Evolutionary conservation across 306 rosid genomes (phyloP), one percentile per base, ranked within the genome.

Genomic region (Datisca glomerata): DNA sequence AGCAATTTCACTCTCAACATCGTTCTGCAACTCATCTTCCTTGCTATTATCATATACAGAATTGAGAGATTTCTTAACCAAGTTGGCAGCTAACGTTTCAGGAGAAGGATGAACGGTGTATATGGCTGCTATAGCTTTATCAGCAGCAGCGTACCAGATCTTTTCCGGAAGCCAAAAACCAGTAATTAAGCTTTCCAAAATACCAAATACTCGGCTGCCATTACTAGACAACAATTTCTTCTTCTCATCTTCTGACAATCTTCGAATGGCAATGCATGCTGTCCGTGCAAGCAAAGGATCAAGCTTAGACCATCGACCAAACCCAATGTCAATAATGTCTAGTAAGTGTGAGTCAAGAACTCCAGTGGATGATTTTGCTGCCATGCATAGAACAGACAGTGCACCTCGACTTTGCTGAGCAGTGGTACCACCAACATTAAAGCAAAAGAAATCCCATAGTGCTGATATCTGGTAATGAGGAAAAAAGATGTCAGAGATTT

Each of bases 371-470:
- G 82, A 76, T 72, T 74, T 83, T 55, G 93, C 87, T 3, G 86
- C 89, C 97, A 87, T 87, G 76, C 94, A 81, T 60, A 87, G 79
- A 61, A 79, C 64, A 45, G 85, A 74, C 64, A 87, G 60, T 32
- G 97, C 94, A 47, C 97, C 94, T 32, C 83, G 76, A 64, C 97
- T 83, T 67, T 79, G 89, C 70, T 74, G 85, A 48, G 94, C 85
- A 28, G 94, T 79, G 51, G 89, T 83, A 49, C 97, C 97, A 60
- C 69, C 63, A 45, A 87, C 68, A 65, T 79, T 76, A 72, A 87
- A 87, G 71, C 89, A 83, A 79, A 87, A 87, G 69, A 76, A 74
- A 72, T 87, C 97, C 97, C 97, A 87, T 56, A 87, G 61, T 6
- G 85, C 82, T 16, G 93, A 71, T 60, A 74, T 69, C 97, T 87